phyloP scores from a whole-genome alignment of 768 basidiomycete species.

The Podaxis mareebaensis region DNA sequence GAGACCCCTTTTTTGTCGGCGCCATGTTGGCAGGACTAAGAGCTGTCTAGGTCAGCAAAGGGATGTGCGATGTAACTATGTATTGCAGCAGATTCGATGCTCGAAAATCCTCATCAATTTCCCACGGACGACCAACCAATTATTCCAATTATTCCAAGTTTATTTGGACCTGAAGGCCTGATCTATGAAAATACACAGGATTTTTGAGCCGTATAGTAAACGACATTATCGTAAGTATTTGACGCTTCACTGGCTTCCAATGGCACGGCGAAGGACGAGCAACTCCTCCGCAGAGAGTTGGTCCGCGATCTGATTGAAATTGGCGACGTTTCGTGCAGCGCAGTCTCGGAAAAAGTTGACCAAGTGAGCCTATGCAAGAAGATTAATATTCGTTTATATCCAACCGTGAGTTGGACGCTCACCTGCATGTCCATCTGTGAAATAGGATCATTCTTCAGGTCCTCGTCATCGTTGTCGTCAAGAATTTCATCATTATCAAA shows the following conservation, averaged over 20 bases:
- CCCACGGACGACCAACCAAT: conserved; percentile 3
- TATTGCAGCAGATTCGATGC: not conserved
- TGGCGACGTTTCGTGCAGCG: conserved; percentile 58
- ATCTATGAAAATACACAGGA: conserved; percentile 12
- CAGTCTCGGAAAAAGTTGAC: conserved; percentile 69
- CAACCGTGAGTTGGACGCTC: conserved; percentile 15
- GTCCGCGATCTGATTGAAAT: conserved; percentile 63
- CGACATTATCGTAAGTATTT: not conserved
- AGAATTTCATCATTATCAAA: conserved; percentile 80
- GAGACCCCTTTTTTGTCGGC: conserved; percentile 36
- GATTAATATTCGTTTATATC: not conserved
- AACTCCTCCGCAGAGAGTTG: conserved; percentile 74
- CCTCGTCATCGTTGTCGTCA: conserved; percentile 80
- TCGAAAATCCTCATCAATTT: conserved; percentile 12
- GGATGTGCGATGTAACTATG: not conserved
- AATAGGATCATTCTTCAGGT: conserved; percentile 83
- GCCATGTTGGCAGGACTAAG: conserved; percentile 32
- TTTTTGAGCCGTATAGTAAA: not conserved
- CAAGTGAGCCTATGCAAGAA: conserved; percentile 59
- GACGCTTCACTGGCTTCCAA: not conserved
- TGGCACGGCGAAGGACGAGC: conserved; percentile 51
- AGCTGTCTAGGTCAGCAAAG: not conserved
- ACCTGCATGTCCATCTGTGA: conserved; percentile 83
- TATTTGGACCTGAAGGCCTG: not conserved
- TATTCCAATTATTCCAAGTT: not conserved